phyloP scores from a whole-genome alignment of 1,139 yeast species.

The Suhomyces choctaworum region DNA sequence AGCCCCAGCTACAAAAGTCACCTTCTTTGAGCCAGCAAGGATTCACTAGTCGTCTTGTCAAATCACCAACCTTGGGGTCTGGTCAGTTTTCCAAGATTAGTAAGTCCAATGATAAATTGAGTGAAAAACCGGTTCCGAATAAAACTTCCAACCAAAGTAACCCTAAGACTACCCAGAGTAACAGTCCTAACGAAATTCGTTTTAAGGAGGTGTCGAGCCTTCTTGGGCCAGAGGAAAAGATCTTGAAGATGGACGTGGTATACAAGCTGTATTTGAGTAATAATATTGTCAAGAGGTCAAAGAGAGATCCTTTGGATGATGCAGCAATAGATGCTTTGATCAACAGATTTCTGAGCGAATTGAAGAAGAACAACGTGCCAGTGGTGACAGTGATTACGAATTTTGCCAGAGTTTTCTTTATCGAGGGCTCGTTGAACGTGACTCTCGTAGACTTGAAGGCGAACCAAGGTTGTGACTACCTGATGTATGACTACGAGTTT shows the following conservation, averaged over 20 bases:
- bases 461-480: conserved; percentile 60
- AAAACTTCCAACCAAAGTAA: neutral
- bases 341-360: conserved; percentile 32
- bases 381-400: conserved; percentile 53
- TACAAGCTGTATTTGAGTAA: conserved; percentile 40
- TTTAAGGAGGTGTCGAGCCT: conserved; percentile 39
- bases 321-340: conserved; percentile 44
- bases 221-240: conserved; percentile 39
- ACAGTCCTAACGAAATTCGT: conserved; percentile 17
- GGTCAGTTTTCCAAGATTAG: conserved; percentile 7
- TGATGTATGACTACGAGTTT: conserved; percentile 79
- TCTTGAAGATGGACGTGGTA: conserved; percentile 43
- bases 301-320: conserved; percentile 34
- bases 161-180: neutral
- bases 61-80: conserved; percentile 12
- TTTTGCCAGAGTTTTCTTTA: conserved; percentile 45
- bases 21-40: conserved; percentile 8
- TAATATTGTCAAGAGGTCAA: conserved; percentile 23
- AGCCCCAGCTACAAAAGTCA: conserved; percentile 6
- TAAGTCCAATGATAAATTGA: conserved; percentile 1
- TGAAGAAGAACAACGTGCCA: conserved; percentile 37
- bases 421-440: conserved; percentile 39
- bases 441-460: conserved; percentile 48
- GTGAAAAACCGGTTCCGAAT: conserved; percentile 1
- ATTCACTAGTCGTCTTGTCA: conserved; percentile 4